Percentiles rank a stretch among this genome's conserved stretches.
Conservation (phyloP, 495 filamentous ascomycete species). For the Gamarada debralockiae region DNA sequence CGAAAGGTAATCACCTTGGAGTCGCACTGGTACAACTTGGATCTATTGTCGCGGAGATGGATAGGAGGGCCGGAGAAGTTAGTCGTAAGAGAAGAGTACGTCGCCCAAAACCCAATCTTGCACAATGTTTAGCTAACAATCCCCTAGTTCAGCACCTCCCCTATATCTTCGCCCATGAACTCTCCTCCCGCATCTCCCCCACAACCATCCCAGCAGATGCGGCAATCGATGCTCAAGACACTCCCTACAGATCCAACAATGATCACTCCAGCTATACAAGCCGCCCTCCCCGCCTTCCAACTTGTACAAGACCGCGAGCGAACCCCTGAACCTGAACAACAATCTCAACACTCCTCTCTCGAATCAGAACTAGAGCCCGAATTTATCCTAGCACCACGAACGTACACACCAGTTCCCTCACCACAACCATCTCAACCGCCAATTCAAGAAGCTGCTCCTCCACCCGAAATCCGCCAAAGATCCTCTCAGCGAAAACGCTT, state of each 20-base stretch:
- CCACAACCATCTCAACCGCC: constrained; percentile 12
- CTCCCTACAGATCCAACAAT: constrained; percentile 19
- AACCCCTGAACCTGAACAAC: constrained; percentile 14
- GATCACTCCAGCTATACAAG: constrained; percentile 23
- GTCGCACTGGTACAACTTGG: constrained; percentile 59
- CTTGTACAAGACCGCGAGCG: constrained; percentile 21
- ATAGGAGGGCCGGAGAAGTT: constrained; percentile 67
- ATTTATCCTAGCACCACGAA: constrained; percentile 46
- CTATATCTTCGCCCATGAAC: not conserved
- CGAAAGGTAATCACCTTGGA: constrained; percentile 57
- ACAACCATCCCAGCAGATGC: constrained; percentile 9
- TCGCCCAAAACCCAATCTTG: not conserved
- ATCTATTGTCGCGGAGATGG: constrained; percentile 71
- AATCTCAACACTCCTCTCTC: not conserved
- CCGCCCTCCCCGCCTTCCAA: constrained; percentile 23
- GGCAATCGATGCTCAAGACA: constrained; percentile 17
- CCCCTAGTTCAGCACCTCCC: constrained; percentile 19
- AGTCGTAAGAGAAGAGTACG: constrained; percentile 60
- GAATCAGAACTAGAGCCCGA: constrained; percentile 27
- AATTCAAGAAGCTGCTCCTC: constrained; percentile 7
- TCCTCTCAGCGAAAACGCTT: constrained; percentile 45
- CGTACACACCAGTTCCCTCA: constrained; percentile 48
- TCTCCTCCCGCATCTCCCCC: constrained; percentile 10
- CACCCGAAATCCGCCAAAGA: constrained; percentile 26
- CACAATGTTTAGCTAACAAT: constrained; percentile 8